These are phyloP conservation scores for Albugo laibachii DNA, from an alignment of 352 stramenopile genomes.

Conservation along the genomic window DNA sequence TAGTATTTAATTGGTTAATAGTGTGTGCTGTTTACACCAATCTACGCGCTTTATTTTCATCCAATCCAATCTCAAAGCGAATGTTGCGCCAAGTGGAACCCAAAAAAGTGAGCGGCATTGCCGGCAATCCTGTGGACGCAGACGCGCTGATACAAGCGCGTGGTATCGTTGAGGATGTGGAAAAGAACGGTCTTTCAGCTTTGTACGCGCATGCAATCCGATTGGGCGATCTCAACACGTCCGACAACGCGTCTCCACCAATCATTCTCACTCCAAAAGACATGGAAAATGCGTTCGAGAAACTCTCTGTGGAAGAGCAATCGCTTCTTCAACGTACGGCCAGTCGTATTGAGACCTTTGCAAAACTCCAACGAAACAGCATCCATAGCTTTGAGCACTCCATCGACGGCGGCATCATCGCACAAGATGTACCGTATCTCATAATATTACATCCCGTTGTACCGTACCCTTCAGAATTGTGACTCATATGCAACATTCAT, in stretches of 20 bases:
- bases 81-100: constrained; percentile 49
- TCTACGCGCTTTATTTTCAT: background rate
- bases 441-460: constrained; percentile 8
- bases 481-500: constrained; percentile 4
- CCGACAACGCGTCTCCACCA: background rate
- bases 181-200: constrained; percentile 16
- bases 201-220: constrained; percentile 33
- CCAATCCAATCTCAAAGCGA: background rate
- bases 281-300: constrained; percentile 73
- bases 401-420: constrained; percentile 90
- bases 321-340: constrained; percentile 76
- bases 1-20: background rate
- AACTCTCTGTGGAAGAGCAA: constrained; percentile 44
- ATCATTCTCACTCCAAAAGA: constrained; percentile 40
- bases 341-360: constrained; percentile 83
- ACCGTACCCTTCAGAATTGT: background rate
- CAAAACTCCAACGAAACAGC: constrained; percentile 80
- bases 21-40: too few relatives aligned
- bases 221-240: constrained; percentile 23
- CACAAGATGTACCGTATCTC: constrained; percentile 60
- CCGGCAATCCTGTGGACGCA: constrained; percentile 59
- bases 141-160: constrained; percentile 35
- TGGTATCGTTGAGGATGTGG: constrained; percentile 52
- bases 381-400: constrained; percentile 85
- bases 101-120: constrained; percentile 44